phyloP scores from a whole-genome alignment of 805 yeast genomes.

The Saturnispora saitoi region DNA sequence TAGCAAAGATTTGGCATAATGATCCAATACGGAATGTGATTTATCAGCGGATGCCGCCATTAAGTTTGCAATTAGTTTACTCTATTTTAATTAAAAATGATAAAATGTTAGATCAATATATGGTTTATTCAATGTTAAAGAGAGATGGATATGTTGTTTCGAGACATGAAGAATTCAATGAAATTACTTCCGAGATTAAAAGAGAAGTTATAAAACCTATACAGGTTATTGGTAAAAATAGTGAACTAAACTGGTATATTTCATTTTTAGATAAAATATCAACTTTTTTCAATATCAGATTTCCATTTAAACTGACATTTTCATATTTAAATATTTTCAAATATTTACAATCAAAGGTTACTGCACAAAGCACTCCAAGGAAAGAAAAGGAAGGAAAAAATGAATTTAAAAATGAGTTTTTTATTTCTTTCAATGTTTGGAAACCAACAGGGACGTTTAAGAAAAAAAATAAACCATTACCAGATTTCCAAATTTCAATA shows the following conservation, averaged over 20 bases:
- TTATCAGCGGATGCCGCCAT: slow-evolving; percentile 26
- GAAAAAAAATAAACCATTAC: slow-evolving; percentile 58
- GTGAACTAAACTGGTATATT: slow-evolving; percentile 10
- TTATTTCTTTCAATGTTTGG: slow-evolving; percentile 65
- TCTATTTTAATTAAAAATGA: slow-evolving; percentile 34
- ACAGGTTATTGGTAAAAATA: slow-evolving; percentile 3
- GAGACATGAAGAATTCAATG: slow-evolving; percentile 17
- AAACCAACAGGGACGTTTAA: slow-evolving; percentile 68
- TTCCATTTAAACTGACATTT: slow-evolving; percentile 12
- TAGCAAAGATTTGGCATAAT: slow-evolving; percentile 19
- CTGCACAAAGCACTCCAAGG: slow-evolving; percentile 9
- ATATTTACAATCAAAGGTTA: slow-evolving; percentile 13
- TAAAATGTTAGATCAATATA: slow-evolving; percentile 42
- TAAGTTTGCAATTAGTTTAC: slow-evolving; percentile 61
- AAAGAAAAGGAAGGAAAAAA: slow-evolving; percentile 12
- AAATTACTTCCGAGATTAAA: not conserved
- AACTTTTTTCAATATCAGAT: slow-evolving; percentile 4
- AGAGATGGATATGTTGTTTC: slow-evolving; percentile 69
- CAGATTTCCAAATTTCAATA: slow-evolving; percentile 68
- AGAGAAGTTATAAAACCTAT: slow-evolving; percentile 1
- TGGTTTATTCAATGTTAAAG: slow-evolving; percentile 65
- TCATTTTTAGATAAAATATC: slow-evolving; percentile 2
- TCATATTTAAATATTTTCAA: slow-evolving; percentile 16
- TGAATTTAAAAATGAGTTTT: slow-evolving; percentile 19
- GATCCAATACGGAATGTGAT: slow-evolving; percentile 21